Percentiles rank a stretch among this genome's conserved stretches.
These are phyloP conservation scores for Leccinum disarticulatum DNA, from an alignment of 768 basidiomycete genomes.

Conservation along the genomic window DNA sequence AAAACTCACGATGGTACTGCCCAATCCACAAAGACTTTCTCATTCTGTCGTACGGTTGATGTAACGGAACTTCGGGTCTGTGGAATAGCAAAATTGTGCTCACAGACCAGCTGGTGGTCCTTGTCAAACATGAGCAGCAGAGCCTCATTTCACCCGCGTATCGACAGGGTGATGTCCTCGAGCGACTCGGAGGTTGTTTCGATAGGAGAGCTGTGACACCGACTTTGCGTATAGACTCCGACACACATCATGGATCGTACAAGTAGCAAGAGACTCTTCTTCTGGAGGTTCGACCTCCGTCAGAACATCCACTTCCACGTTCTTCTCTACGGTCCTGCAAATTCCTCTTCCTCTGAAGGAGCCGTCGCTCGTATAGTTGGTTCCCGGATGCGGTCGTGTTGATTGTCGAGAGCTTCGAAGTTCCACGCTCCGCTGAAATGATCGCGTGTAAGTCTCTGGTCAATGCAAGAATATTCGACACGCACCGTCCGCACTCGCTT, in stretches of 20 bases:
- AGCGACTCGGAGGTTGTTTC: slow-evolving; percentile 49
- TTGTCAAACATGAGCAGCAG: slow-evolving; percentile 69
- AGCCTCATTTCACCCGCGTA: slow-evolving; percentile 60
- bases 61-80: slow-evolving; percentile 65
- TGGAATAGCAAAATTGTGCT: slow-evolving; percentile 64
- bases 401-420: slow-evolving; percentile 46
- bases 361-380: slow-evolving; percentile 35
- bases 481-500: slow-evolving; percentile 51
- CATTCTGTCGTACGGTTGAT: slow-evolving; percentile 64
- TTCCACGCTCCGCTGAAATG: slow-evolving; percentile 31
- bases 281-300: slow-evolving; percentile 19
- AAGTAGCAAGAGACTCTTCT: neutral
- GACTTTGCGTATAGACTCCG: neutral
- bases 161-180: slow-evolving; percentile 55
- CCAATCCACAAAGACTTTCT: slow-evolving; percentile 36
- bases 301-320: slow-evolving; percentile 14
- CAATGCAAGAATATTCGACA: slow-evolving; percentile 1
- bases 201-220: slow-evolving; percentile 62
- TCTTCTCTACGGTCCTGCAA: slow-evolving; percentile 23
- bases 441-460: neutral
- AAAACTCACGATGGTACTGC: slow-evolving; percentile 32
- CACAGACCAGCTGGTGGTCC: slow-evolving; percentile 56
- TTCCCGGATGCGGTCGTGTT: slow-evolving; percentile 50
- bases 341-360: slow-evolving; percentile 22
- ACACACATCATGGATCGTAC: neutral